Percentiles rank a stretch among this genome's conserved stretches.
Evolutionary conservation across 2,329 filamentous ascomycete genomes (phyloP).

Genomic region (Trichoderma hamatum): DNA sequence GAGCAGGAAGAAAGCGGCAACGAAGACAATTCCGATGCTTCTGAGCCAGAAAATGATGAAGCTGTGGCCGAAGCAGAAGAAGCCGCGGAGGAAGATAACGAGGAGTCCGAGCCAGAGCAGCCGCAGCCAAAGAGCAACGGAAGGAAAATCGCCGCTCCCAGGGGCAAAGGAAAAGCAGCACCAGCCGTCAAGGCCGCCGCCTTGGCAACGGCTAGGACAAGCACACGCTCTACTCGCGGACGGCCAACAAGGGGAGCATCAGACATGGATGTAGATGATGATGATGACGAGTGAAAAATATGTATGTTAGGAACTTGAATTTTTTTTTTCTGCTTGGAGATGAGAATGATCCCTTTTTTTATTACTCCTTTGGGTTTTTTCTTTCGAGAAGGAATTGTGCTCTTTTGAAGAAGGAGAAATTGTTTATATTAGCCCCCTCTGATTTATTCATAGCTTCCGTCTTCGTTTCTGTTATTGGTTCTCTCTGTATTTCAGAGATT

Average conservation of each 20-base stretch:
- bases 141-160: constrained; percentile 31
- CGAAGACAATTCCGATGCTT: constrained; percentile 24
- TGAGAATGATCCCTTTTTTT: background rate
- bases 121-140: constrained; percentile 35
- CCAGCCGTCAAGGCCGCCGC: constrained; percentile 35
- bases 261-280: constrained; percentile 44
- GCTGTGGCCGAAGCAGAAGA: constrained; percentile 29
- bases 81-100: constrained; percentile 31
- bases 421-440: constrained; percentile 11
- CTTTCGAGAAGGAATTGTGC: background rate
- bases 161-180: constrained; percentile 32
- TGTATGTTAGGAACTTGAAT: constrained; percentile 21
- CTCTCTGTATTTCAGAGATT: background rate
- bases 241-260: constrained; percentile 35
- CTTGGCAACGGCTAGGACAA: constrained; percentile 31
- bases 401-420: background rate
- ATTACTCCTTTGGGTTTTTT: background rate
- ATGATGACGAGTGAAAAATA: constrained; percentile 30
- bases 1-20: constrained; percentile 26
- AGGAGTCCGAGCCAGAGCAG: constrained; percentile 31
- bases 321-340: constrained; percentile 16
- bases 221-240: constrained; percentile 34
- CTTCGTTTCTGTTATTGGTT: background rate
- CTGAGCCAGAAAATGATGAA: constrained; percentile 27
- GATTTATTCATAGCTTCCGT: background rate